These are phyloP conservation scores for Boletus subcaerulescens DNA, from an alignment of 768 basidiomycete genomes.

Conservation along the genomic window DNA sequence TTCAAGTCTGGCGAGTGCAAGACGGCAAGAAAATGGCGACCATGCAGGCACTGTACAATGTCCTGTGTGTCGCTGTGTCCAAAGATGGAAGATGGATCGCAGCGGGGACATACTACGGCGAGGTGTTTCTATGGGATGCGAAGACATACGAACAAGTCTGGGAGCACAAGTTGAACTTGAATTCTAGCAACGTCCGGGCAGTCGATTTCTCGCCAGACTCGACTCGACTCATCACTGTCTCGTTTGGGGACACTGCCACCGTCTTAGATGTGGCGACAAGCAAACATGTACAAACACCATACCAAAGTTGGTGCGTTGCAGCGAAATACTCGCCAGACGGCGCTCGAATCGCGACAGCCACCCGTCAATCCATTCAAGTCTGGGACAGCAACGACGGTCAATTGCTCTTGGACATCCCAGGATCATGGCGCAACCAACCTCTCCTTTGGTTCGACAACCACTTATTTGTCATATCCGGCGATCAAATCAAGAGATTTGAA, in stretches of 20 bases:
- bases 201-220: neutral
- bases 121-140: too few species aligned
- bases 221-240: neutral
- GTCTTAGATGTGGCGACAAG: neutral
- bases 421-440: too few species aligned
- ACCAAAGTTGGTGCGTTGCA: too few species aligned
- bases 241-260: neutral
- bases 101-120: too few species aligned
- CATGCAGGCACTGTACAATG: too few species aligned
- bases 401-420: neutral
- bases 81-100: too few species aligned
- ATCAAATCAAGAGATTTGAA: neutral
- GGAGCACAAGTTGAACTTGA: too few species aligned
- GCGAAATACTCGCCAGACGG: neutral
- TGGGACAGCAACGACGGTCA: neutral
- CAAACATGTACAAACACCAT: neutral
- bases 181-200: fast-evolving
- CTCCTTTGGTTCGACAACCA: neutral
- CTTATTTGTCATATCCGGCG: neutral
- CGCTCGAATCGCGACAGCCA: neutral
- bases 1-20: too few species aligned
- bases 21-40: too few species aligned
- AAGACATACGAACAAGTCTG: too few species aligned
- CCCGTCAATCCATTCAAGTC: neutral
- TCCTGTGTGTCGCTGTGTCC: too few species aligned